phyloP scores from a whole-genome alignment of 1,284 basidiomycete genomes.

The Microbotryomycetes sp. region DNA sequence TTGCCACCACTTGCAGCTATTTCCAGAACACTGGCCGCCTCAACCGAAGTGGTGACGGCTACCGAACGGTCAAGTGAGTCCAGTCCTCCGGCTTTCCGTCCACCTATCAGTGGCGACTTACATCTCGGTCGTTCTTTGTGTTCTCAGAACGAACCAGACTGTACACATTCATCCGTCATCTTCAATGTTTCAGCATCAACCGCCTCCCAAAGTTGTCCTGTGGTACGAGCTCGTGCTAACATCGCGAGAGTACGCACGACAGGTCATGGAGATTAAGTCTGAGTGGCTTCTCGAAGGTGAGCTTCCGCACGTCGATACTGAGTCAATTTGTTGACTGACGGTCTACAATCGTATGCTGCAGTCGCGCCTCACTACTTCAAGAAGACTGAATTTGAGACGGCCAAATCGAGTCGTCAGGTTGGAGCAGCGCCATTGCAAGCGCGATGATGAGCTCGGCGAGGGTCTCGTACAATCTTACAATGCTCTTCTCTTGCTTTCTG shows the following conservation, averaged over 20 bases:
- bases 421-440: conserved; percentile 50
- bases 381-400: conserved; percentile 72
- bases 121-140: background rate
- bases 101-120: background rate
- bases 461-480: too few species aligned
- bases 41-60: conserved; percentile 39
- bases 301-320: conserved; percentile 35
- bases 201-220: conserved; percentile 79
- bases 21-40: conserved; percentile 39
- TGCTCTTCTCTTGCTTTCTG: too few species aligned
- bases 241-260: conserved; percentile 57
- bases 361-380: conserved; percentile 95
- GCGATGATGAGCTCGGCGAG: too few species aligned
- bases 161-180: conserved; percentile 96
- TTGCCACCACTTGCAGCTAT: conserved; percentile 6
- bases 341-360: conserved; percentile 37
- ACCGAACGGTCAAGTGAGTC: conserved; percentile 37
- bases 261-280: conserved; percentile 96
- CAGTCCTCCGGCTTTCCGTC: background rate
- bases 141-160: conserved; percentile 91
- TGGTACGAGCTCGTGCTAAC: conserved; percentile 82
- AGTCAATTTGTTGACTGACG: conserved; percentile 2
- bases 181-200: conserved; percentile 88
- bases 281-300: conserved; percentile 83
- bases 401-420: conserved; percentile 53